phyloP scores from a whole-genome alignment of 257 asterid species.

The Buddleja alternifolia region DNA sequence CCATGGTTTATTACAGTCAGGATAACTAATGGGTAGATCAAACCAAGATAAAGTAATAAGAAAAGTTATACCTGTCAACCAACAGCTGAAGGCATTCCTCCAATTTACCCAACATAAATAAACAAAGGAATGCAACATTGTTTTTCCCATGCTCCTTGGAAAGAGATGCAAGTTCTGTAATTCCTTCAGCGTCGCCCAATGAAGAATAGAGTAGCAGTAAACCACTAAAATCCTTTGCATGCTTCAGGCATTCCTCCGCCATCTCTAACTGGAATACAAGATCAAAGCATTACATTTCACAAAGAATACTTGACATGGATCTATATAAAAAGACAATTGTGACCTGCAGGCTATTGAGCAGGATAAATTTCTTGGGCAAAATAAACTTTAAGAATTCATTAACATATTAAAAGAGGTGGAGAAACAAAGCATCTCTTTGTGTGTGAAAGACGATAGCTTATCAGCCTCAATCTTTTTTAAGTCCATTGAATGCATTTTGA shows the following conservation, averaged over 20 bases:
- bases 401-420: neutral
- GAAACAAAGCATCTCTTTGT: neutral
- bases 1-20: constrained; percentile 23
- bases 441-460: neutral
- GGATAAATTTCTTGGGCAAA: constrained; percentile 1
- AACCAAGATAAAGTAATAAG: constrained; percentile 14
- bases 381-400: neutral
- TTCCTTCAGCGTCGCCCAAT: constrained; percentile 88
- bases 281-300: constrained; percentile 22
- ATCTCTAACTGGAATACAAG: constrained; percentile 71
- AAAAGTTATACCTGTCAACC: constrained; percentile 71
- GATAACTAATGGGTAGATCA: constrained; percentile 22
- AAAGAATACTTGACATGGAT: constrained; percentile 18
- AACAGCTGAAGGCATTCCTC: constrained; percentile 95
- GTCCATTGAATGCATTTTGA: constrained; percentile 17
- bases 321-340: constrained; percentile 1
- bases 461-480: constrained; percentile 14
- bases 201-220: constrained; percentile 87
- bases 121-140: constrained; percentile 93
- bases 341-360: constrained; percentile 15
- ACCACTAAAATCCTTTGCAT: constrained; percentile 97
- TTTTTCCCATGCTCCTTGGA: constrained; percentile 94
- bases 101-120: constrained; percentile 88
- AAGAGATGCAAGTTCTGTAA: constrained; percentile 75
- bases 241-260: constrained; percentile 96